Percentiles rank a stretch among this genome's conserved stretches.
Evolutionary conservation across 495 filamentous ascomycete genomes (phyloP).

Genomic region (Ascodesmis nigricans): DNA sequence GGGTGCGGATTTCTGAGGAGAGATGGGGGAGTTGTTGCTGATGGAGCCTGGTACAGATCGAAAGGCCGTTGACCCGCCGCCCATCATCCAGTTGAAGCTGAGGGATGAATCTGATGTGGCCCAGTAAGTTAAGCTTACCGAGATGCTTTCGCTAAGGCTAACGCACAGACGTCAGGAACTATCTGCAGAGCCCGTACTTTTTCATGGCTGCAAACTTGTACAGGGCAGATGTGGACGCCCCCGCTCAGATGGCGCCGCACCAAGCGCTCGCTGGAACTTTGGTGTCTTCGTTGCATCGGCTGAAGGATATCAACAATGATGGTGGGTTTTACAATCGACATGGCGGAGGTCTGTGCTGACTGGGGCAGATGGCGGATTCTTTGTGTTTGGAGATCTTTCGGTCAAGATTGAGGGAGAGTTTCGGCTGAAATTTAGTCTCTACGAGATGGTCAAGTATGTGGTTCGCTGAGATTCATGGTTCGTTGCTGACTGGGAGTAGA

Average conservation of each 20-base stretch:
- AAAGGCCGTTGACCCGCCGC: constrained; percentile 87
- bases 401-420: constrained; percentile 61
- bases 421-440: constrained; percentile 65
- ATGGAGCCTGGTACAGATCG: constrained; percentile 37
- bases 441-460: constrained; percentile 55
- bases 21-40: constrained; percentile 2
- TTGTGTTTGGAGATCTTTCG: constrained; percentile 89
- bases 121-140: constrained; percentile 41
- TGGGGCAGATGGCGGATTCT: constrained; percentile 63
- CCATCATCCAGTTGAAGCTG: constrained; percentile 67
- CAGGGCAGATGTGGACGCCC: constrained; percentile 36
- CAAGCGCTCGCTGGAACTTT: constrained; percentile 51
- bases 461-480: constrained; percentile 1
- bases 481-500: constrained; percentile 22
- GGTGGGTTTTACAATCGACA: constrained; percentile 21
- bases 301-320: constrained; percentile 77
- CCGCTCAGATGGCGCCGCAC: constrained; percentile 26
- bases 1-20: constrained; percentile 23
- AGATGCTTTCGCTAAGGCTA: constrained; percentile 15
- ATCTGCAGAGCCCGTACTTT: constrained; percentile 52
- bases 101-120: constrained; percentile 46
- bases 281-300: constrained; percentile 75
- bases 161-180: constrained; percentile 33
- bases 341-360: not conserved
- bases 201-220: constrained; percentile 59